These are phyloP conservation scores for Suillus paluster DNA, from an alignment of 768 basidiomycete species.

Conservation along the genomic window DNA sequence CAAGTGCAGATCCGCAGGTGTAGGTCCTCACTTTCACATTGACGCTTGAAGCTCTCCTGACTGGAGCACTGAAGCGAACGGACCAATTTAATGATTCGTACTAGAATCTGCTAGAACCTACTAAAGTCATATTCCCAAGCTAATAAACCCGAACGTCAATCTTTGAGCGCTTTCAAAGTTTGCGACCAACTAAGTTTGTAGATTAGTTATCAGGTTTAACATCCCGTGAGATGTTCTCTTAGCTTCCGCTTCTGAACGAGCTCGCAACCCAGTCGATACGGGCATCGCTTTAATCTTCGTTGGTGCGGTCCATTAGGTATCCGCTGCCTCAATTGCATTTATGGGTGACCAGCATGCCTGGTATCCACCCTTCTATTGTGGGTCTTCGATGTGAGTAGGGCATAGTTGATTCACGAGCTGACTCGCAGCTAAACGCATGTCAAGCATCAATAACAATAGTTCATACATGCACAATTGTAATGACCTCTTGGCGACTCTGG, in stretches of 20 bases:
- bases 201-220: neutral
- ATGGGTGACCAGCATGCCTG: neutral
- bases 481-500: slow-evolving; percentile 14
- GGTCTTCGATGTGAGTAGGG: neutral
- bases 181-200: neutral
- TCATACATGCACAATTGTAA: slow-evolving; percentile 6
- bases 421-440: neutral
- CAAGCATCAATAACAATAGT: slow-evolving; percentile 8
- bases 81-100: neutral
- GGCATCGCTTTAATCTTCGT: neutral
- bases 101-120: neutral
- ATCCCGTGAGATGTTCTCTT: neutral
- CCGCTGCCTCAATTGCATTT: neutral
- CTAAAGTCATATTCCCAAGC: neutral
- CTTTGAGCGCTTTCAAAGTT: neutral
- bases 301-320: neutral
- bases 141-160: neutral
- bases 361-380: neutral
- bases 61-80: neutral
- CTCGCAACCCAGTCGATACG: neutral
- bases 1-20: neutral
- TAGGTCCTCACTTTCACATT: neutral
- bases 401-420: neutral
- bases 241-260: neutral
- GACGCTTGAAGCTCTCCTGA: neutral